Conservation (phyloP, 2,329 filamentous ascomycete genomes). For the Pseudocercospora cruenta region DNA sequence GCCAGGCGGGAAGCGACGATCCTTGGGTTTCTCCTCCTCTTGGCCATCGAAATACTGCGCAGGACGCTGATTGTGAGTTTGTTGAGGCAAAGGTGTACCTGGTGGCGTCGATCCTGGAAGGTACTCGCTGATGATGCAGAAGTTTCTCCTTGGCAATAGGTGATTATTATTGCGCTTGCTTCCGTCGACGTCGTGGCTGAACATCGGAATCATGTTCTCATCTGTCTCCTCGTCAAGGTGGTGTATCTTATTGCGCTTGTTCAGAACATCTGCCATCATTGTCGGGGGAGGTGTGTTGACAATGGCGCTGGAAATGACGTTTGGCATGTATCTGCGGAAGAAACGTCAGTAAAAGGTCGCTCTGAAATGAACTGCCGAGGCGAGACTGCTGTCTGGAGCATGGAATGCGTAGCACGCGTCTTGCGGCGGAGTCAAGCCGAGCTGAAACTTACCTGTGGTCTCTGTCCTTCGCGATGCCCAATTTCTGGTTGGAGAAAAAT, state of each 20-base stretch:
- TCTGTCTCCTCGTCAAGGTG: conserved; percentile 74
- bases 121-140: conserved; percentile 90
- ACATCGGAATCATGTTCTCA: conserved; percentile 94
- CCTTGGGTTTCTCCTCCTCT: conserved; percentile 10
- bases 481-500: conserved; percentile 89
- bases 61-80: conserved; percentile 6
- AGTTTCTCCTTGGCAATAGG: conserved; percentile 87
- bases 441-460: conserved; percentile 64
- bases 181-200: conserved; percentile 84
- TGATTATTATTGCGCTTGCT: conserved; percentile 89
- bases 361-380: not conserved
- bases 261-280: conserved; percentile 85
- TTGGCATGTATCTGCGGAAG: conserved; percentile 79
- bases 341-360: not conserved
- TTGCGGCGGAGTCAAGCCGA: not conserved
- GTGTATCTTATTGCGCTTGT: conserved; percentile 82
- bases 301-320: conserved; percentile 91
- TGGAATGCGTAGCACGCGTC: not conserved
- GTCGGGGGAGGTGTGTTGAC: conserved; percentile 89
- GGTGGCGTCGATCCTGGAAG: conserved; percentile 75
- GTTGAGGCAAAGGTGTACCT: conserved; percentile 60
- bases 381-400: not conserved
- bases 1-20: conserved; percentile 36
- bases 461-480: conserved; percentile 76
- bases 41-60: conserved; percentile 20